Percentiles rank a stretch among this genome's conserved stretches.
Conservation (phyloP, 192 early-diverging fungal species). For the Entophlyctis luteolus region DNA sequence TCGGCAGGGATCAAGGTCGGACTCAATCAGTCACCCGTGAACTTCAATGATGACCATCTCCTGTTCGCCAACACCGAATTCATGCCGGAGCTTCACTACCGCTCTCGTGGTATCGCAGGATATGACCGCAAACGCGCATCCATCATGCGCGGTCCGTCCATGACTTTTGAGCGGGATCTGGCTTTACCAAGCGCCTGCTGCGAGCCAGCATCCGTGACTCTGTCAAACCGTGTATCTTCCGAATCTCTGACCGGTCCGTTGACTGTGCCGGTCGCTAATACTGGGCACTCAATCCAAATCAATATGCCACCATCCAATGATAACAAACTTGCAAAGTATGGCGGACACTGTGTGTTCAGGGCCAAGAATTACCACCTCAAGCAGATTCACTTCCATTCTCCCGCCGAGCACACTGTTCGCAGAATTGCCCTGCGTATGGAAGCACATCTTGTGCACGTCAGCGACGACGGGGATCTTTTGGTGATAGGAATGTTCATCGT, state of each 20-base stretch:
- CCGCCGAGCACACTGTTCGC: constrained; percentile 10
- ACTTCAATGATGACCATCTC: constrained; percentile 4
- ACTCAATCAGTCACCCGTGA: constrained; percentile 6
- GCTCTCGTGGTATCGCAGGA: not conserved
- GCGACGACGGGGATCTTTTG: constrained; percentile 3
- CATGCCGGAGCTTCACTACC: constrained; percentile 14
- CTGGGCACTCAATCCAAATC: constrained; percentile 24
- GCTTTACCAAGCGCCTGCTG: not conserved
- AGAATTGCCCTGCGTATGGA: constrained; percentile 4
- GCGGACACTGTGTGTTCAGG: constrained; percentile 1
- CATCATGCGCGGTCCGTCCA: not conserved
- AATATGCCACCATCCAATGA: constrained; percentile 3
- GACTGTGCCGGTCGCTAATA: constrained; percentile 4
- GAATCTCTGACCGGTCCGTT: not conserved
- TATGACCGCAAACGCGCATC: not conserved
- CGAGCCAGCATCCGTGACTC: not conserved
- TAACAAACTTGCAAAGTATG: not conserved
- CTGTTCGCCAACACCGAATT: constrained; percentile 6
- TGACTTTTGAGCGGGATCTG: not conserved
- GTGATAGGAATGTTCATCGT: constrained; percentile 24
- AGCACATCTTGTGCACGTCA: constrained; percentile 25
- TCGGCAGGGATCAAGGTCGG: constrained; percentile 3
- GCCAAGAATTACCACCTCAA: constrained; percentile 7
- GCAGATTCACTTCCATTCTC: constrained; percentile 28
- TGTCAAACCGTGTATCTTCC: not conserved